phyloP scores from a whole-genome alignment of 2,329 filamentous ascomycete genomes.

The Verticillium albo-atrum region DNA sequence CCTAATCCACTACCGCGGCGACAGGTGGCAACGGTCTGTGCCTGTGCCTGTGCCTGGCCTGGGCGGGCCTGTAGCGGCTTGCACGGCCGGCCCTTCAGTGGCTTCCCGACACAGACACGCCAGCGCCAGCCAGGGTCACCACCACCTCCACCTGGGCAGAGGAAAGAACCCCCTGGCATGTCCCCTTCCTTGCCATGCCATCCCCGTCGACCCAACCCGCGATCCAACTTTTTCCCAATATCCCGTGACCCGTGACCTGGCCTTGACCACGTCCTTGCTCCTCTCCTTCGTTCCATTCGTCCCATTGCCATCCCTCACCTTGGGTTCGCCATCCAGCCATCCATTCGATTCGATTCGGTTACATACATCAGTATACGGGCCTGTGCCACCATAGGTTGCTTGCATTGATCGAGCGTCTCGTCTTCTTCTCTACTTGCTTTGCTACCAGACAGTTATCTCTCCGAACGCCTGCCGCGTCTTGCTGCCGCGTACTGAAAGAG shows the following conservation, averaged over 20 bases:
- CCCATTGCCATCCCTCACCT: neutral
- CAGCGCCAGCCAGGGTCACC: too few relatives aligned
- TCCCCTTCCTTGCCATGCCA: neutral
- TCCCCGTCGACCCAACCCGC: neutral
- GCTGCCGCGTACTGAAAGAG: neutral
- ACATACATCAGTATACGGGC: neutral
- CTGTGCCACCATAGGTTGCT: neutral
- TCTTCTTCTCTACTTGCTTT: neutral
- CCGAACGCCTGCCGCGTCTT: neutral
- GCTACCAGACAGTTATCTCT: too few relatives aligned
- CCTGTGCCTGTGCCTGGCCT: neutral
- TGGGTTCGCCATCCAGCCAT: neutral
- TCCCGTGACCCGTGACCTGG: neutral
- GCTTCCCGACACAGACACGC: too few relatives aligned
- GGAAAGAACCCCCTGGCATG: neutral
- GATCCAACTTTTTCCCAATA: neutral
- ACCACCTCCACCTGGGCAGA: neutral
- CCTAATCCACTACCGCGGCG: neutral
- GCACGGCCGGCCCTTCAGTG: too few relatives aligned
- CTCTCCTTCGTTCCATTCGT: neutral
- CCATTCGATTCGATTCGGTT: neutral
- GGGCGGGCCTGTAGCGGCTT: neutral
- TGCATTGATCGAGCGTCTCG: neutral
- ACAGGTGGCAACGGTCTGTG: neutral
- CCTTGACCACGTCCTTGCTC: neutral